Percentiles rank a stretch among this genome's conserved stretches.
These are phyloP conservation scores for Tetrapisispora nanseiensis DNA, from an alignment of 805 yeast species.

Conservation along the genomic window DNA sequence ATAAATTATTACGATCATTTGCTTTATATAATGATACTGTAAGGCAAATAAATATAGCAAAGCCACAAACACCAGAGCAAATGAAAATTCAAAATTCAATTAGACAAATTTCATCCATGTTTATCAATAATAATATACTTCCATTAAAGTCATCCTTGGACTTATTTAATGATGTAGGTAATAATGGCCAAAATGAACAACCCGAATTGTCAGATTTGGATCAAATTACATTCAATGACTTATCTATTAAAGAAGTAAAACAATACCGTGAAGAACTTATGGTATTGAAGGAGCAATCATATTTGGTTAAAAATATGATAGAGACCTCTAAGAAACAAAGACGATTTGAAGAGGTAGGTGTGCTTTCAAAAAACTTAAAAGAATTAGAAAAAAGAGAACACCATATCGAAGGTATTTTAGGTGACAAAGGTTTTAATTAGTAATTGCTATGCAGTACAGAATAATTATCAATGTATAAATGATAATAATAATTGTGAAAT, in stretches of 20 bases:
- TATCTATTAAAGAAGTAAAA: constrained; percentile 46
- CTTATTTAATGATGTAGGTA: constrained; percentile 2
- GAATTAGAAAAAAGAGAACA: constrained; percentile 47
- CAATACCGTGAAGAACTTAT: constrained; percentile 61
- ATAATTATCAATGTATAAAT: too few species aligned
- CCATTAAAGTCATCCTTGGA: constrained; percentile 51
- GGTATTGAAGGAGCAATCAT: constrained; percentile 80
- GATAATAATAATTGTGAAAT: too few species aligned
- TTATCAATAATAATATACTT: constrained; percentile 57
- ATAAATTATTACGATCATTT: constrained; percentile 40
- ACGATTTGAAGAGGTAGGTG: constrained; percentile 63
- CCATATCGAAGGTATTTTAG: constrained; percentile 41
- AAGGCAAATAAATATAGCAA: constrained; percentile 32
- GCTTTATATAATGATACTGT: constrained; percentile 42
- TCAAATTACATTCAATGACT: constrained; percentile 21
- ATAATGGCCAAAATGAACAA: constrained; percentile 8
- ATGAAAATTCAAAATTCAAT: constrained; percentile 42
- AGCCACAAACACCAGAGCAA: constrained; percentile 35
- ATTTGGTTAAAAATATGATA: constrained; percentile 56
- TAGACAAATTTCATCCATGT: constrained; percentile 44
- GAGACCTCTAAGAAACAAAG: constrained; percentile 53
- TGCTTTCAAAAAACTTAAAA: constrained; percentile 45
- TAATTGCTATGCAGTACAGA: too few species aligned
- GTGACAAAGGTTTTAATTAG: constrained; percentile 39
- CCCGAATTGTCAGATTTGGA: constrained; percentile 11